phyloP scores from a whole-genome alignment of 1,139 yeast genomes.

The Nematodospora anomalae region DNA sequence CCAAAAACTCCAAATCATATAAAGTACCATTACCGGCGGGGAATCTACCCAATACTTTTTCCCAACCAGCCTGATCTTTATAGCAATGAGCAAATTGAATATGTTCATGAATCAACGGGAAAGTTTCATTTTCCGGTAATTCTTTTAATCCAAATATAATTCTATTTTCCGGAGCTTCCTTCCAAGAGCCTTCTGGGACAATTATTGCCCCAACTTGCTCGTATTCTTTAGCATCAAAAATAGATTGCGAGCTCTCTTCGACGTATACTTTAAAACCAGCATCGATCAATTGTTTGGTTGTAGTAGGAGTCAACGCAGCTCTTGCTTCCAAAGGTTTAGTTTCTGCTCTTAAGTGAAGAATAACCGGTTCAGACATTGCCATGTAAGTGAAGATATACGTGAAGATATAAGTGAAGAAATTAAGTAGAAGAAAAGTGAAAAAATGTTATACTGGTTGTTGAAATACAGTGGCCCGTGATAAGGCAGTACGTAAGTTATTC shows the following conservation, averaged over 20 bases:
- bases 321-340: slow-evolving; percentile 96
- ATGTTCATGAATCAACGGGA: slow-evolving; percentile 93
- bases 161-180: slow-evolving; percentile 82
- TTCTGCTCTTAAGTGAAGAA: slow-evolving; percentile 87
- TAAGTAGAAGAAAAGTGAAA: too few species aligned
- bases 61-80: slow-evolving; percentile 97
- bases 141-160: slow-evolving; percentile 92
- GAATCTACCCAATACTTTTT: slow-evolving; percentile 83
- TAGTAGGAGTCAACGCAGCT: slow-evolving; percentile 92
- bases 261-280: slow-evolving; percentile 89
- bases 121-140: slow-evolving; percentile 83
- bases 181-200: slow-evolving; percentile 94
- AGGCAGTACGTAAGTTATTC: too few species aligned
- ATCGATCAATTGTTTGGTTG: slow-evolving; percentile 78
- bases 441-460: too few species aligned
- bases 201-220: slow-evolving; percentile 77
- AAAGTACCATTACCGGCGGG: slow-evolving; percentile 88
- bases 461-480: too few species aligned
- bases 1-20: slow-evolving; percentile 92
- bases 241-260: slow-evolving; percentile 83
- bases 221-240: slow-evolving; percentile 75
- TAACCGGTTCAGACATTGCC: slow-evolving; percentile 35
- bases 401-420: too few species aligned
- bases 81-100: slow-evolving; percentile 98
- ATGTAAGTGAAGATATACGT: neutral